These are phyloP conservation scores for Irpex lacteus DNA, from an alignment of 1,284 basidiomycete species.

Conservation along the genomic window DNA sequence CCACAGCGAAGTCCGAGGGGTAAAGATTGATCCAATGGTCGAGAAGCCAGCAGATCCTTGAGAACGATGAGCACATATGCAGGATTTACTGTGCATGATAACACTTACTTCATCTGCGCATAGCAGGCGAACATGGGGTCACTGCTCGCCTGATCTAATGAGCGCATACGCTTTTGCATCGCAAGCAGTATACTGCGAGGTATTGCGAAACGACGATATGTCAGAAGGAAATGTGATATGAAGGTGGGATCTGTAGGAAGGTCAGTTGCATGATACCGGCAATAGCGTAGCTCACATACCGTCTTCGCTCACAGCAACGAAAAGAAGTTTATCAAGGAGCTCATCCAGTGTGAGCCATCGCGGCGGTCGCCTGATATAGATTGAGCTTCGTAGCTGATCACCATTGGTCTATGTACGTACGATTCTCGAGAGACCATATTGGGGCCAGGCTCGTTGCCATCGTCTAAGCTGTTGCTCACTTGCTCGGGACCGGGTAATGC, in stretches of 20 bases:
- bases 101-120: slow-evolving; percentile 75
- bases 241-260: slow-evolving; percentile 54
- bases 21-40: slow-evolving; percentile 74
- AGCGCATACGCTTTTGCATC: slow-evolving; percentile 81
- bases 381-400: background rate
- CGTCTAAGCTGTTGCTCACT: slow-evolving; percentile 9
- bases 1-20: slow-evolving; percentile 73
- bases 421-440: slow-evolving; percentile 22
- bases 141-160: slow-evolving; percentile 65
- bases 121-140: slow-evolving; percentile 82
- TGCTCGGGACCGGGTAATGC: slow-evolving; percentile 8
- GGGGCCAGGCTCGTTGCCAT: slow-evolving; percentile 9
- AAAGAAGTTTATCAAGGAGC: slow-evolving; percentile 72
- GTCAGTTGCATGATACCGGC: background rate
- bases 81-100: background rate
- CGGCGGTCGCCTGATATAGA: slow-evolving; percentile 47
- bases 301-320: slow-evolving; percentile 61
- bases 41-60: slow-evolving; percentile 71
- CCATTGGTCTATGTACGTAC: slow-evolving; percentile 20
- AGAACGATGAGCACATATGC: slow-evolving; percentile 7
- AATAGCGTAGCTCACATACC: slow-evolving; percentile 43
- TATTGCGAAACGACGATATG: slow-evolving; percentile 74
- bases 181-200: slow-evolving; percentile 74
- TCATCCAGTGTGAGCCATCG: slow-evolving; percentile 75
- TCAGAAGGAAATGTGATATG: slow-evolving; percentile 75